A percentile compares a stretch with the other conserved stretches of the same genome.
Evolutionary conservation across 2,329 filamentous ascomycete genomes (phyloP).

Genomic region (Colletotrichum graminicola): DNA sequence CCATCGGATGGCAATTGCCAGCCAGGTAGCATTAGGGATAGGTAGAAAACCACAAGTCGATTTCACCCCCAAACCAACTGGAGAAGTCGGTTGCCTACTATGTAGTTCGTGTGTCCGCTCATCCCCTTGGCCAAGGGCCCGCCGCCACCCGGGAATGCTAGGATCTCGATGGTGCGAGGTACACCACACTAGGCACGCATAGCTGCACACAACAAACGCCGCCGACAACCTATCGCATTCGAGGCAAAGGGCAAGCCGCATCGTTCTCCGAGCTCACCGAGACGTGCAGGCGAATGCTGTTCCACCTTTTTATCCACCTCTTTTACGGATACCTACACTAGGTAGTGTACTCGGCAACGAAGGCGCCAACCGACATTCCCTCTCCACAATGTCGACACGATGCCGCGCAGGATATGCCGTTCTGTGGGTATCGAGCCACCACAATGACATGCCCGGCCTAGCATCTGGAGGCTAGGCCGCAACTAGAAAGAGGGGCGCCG

Average conservation of each 20-base stretch:
- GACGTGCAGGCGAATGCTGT: slow-evolving; percentile 4
- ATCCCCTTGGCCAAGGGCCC: not conserved
- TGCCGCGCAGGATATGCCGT: slow-evolving; percentile 5
- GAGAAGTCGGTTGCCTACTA: not conserved
- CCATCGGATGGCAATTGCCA: not conserved
- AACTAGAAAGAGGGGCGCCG: slow-evolving; percentile 21
- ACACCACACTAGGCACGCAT: not conserved
- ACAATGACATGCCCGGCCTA: slow-evolving; percentile 11
- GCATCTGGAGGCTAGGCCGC: slow-evolving; percentile 2
- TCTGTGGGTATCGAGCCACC: slow-evolving; percentile 17
- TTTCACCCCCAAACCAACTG: not conserved
- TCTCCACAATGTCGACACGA: slow-evolving; percentile 25
- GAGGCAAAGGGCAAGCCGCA: not conserved
- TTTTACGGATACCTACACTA: no score
- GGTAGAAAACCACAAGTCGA: not conserved
- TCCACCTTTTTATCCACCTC: not conserved
- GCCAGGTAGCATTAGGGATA: not conserved
- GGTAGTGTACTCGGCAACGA: slow-evolving; percentile 7
- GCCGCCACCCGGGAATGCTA: slow-evolving; percentile 7
- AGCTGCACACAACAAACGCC: not conserved
- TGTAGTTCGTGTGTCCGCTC: not conserved
- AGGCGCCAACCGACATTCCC: not conserved
- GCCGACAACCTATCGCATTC: not conserved
- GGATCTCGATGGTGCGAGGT: not conserved
- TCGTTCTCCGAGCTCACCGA: slow-evolving; percentile 13